Base-by-base conservation (phyloP, 305 asterid genomes). In the Solanum aculeatissimum region DNA sequence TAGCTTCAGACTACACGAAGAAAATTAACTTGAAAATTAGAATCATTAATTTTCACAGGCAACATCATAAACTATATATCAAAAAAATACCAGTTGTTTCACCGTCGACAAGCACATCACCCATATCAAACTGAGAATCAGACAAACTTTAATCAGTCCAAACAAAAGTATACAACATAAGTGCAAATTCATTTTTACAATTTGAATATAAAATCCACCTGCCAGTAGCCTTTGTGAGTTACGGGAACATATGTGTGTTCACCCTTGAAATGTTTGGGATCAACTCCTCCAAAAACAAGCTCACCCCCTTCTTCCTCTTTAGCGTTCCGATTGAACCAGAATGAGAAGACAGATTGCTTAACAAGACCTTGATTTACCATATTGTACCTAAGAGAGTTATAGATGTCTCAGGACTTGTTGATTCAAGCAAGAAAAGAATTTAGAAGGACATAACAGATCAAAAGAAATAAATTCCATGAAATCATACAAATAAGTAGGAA, bases 171-270 rank as follows among this genome's bases (percentile, higher is more conserved):
- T 38, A 58, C 38, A 55, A 70, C 79, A 83, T 55, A 32, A 53
- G 21, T 53, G 57, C 54, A 83, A 16, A 53, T 83, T n/a, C 40
- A 29, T 25, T 83, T 40, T 83, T 15, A 42, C 53, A 53, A 43
- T 83, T 69, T 75, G 71, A 62, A 54, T n/a, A 49, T 84, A 62
- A 85, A 63, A 79, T 2, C 15, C 40, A 94, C 99, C 98, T 96
- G 99, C 99, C 99, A 94, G 86, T 95, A 95, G 47, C 99, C 99
- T 90, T 95, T 93, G 83, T 85, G 96, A 79, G 98, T 92, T 60
- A 96, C 98, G 42, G 96, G 96, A 81, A 91, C 98, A 80, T 92
- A 95, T 4, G 97, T 92, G 87, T 94, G 99, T 82, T 92, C 89
- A 38, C 99, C 99, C 91, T 90, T 96, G 84, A 88, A 96, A 90